Conservation (phyloP, 805 yeast species). For the Candida coquimbonensis region DNA sequence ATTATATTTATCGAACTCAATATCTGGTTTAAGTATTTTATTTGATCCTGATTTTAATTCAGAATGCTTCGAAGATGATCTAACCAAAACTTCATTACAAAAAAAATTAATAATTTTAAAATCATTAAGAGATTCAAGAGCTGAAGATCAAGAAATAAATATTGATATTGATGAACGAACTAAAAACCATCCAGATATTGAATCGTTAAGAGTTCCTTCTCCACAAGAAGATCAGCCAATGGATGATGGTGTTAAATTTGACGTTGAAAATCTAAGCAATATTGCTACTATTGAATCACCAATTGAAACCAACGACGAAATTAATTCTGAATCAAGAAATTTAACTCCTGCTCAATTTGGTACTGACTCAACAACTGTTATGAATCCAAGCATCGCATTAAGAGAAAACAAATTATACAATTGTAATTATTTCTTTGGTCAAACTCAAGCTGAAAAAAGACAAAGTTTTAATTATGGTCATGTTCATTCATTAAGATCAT, state of each 20-base stretch:
- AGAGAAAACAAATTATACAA: conserved; percentile 58
- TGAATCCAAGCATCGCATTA: conserved; percentile 49
- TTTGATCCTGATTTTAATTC: conserved; percentile 63
- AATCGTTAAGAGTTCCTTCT: conserved; percentile 1
- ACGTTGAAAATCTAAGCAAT: not conserved
- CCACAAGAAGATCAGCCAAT: conserved; percentile 1
- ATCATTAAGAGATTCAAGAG: conserved; percentile 28
- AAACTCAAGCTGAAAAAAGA: conserved; percentile 38
- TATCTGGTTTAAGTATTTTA: conserved; percentile 65
- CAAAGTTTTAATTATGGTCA: conserved; percentile 36
- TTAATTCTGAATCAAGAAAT: conserved; percentile 27
- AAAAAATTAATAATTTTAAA: conserved; percentile 27
- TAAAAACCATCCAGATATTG: conserved; percentile 24
- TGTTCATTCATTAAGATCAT: conserved; percentile 55
- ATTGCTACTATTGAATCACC: conserved; percentile 10
- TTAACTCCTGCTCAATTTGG: conserved; percentile 25
- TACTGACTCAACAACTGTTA: conserved; percentile 32
- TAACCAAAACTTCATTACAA: conserved; percentile 13
- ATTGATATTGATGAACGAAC: conserved; percentile 31
- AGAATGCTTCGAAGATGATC: conserved; percentile 7
- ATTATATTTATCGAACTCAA: conserved; percentile 47
- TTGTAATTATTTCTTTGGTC: conserved; percentile 59
- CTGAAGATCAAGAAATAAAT: conserved; percentile 29
- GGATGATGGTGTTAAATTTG: conserved; percentile 19
- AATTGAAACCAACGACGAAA: conserved; percentile 28